Conservation (phyloP, 345 rosid genomes). For the Nasturtium officinale region DNA sequence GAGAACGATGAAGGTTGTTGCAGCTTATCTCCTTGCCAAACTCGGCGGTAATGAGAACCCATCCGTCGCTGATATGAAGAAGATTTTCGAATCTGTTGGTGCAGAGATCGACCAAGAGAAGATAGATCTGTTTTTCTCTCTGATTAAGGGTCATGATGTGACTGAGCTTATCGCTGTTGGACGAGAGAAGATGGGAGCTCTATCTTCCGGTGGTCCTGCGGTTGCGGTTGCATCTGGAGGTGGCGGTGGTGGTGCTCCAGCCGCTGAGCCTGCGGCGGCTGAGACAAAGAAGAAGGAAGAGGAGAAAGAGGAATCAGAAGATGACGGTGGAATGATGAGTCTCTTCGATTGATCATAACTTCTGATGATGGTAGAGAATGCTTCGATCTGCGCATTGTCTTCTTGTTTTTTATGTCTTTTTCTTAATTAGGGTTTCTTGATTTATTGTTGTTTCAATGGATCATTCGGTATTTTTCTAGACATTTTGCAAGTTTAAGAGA, state of each 20-base stretch:
- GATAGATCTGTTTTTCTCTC: constrained; percentile 57
- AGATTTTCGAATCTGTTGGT: constrained; percentile 52
- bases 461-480: neutral
- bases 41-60: constrained; percentile 34
- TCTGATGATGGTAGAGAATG: neutral
- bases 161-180: constrained; percentile 67
- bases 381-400: neutral
- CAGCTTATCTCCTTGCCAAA: constrained; percentile 28
- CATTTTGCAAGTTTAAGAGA: neutral
- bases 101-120: constrained; percentile 60
- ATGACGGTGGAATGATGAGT: constrained; percentile 51
- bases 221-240: constrained; percentile 48
- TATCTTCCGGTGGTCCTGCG: constrained; percentile 71
- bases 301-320: constrained; percentile 83
- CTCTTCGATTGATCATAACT: constrained; percentile 24
- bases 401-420: constrained; percentile 6
- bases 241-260: constrained; percentile 49
- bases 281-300: constrained; percentile 72
- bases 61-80: constrained; percentile 31
- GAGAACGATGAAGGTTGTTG: constrained; percentile 36
- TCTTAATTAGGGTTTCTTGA: constrained; percentile 18
- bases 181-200: constrained; percentile 75
- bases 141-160: constrained; percentile 58
- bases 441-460: neutral
- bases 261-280: constrained; percentile 45